Percentiles rank a stretch among this genome's conserved stretches.
Evolutionary conservation across 345 rosid genomes (phyloP).

Genomic region (Gossypium herbaceum): DNA sequence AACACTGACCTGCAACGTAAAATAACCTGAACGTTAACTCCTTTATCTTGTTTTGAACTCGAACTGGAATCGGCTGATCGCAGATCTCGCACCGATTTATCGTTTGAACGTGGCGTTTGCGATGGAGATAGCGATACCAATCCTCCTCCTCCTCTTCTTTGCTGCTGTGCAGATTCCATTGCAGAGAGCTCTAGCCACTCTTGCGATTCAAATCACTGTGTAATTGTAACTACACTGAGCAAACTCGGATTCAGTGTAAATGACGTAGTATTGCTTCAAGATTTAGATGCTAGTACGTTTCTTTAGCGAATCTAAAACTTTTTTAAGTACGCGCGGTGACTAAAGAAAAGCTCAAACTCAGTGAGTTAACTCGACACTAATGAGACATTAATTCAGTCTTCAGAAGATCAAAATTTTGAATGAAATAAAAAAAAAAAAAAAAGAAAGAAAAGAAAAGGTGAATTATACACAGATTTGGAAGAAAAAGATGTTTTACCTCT

Average conservation of each 20-base stretch:
- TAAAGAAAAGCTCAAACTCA: background rate
- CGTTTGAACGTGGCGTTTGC: slow-evolving; percentile 88
- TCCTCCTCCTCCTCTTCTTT: slow-evolving; percentile 61
- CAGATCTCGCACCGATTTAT: slow-evolving; percentile 78
- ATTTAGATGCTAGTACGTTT: background rate
- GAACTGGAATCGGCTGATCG: slow-evolving; percentile 75
- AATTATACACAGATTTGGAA: background rate
- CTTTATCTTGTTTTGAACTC: slow-evolving; percentile 67
- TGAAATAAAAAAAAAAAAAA: no score
- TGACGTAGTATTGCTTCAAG: background rate
- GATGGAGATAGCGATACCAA: slow-evolving; percentile 71
- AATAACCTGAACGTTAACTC: slow-evolving; percentile 95
- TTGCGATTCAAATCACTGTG: slow-evolving; percentile 6
- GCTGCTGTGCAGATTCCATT: slow-evolving; percentile 62
- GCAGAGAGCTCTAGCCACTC: slow-evolving; percentile 20
- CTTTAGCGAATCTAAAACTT: slow-evolving; percentile 5
- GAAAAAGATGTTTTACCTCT: background rate
- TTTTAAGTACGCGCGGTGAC: background rate
- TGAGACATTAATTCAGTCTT: background rate
- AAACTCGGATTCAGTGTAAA: slow-evolving; percentile 30
- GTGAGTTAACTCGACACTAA: background rate
- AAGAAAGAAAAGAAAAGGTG: background rate
- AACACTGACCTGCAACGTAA: slow-evolving; percentile 83
- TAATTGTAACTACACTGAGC: slow-evolving; percentile 18
- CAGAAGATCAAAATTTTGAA: background rate